phyloP scores from a whole-genome alignment of 768 basidiomycete species.

The Psilocybe azurescens region DNA sequence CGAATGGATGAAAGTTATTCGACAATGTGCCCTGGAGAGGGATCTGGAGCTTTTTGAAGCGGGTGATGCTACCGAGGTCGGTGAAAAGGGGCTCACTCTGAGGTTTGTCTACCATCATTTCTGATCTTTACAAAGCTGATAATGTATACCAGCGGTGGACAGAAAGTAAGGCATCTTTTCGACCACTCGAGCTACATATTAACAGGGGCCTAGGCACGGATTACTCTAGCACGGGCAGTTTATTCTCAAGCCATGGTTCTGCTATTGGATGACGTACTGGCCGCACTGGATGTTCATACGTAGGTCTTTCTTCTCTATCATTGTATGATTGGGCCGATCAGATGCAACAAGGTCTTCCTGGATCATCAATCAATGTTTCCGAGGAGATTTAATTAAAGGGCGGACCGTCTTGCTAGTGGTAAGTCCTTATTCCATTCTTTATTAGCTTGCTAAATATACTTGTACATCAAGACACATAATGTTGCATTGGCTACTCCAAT shows the following conservation, averaged over 20 bases:
- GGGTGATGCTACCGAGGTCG: slow-evolving; percentile 71
- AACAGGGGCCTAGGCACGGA: slow-evolving; percentile 39
- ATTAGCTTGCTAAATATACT: background rate
- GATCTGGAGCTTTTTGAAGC: slow-evolving; percentile 73
- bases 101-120: slow-evolving; percentile 19
- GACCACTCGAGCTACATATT: too few relatives aligned
- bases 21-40: slow-evolving; percentile 72
- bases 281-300: slow-evolving; percentile 56
- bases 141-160: slow-evolving; percentile 41
- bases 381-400: slow-evolving; percentile 78
- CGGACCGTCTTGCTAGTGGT: slow-evolving; percentile 87
- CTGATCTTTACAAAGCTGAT: background rate
- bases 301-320: slow-evolving; percentile 9
- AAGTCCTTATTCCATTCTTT: slow-evolving; percentile 17
- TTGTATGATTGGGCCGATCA: background rate
- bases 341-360: slow-evolving; percentile 66
- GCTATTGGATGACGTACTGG: slow-evolving; percentile 76
- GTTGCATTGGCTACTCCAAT: slow-evolving; percentile 59
- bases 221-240: slow-evolving; percentile 51
- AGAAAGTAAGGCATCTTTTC: slow-evolving; percentile 33
- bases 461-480: slow-evolving; percentile 46
- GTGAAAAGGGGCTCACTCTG: slow-evolving; percentile 67
- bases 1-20: slow-evolving; percentile 44
- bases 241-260: slow-evolving; percentile 62
- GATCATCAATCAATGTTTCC: slow-evolving; percentile 78